Conservation (phyloP, 1,284 basidiomycete species). For the Inonotus obliquus region DNA sequence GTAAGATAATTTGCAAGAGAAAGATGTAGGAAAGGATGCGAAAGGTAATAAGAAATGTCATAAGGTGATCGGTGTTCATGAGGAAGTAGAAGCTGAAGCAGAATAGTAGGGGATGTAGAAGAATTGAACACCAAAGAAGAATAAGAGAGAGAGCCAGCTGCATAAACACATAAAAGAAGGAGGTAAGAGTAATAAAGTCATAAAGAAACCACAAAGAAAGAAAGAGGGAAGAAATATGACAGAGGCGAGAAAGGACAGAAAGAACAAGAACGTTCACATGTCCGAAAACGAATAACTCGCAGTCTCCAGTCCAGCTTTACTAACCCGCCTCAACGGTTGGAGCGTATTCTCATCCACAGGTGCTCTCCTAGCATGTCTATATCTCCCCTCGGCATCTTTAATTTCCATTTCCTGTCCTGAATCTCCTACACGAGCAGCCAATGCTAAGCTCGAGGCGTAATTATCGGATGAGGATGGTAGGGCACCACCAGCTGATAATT, state of each 20-base stretch:
- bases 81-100: not conserved
- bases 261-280: not conserved
- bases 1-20: not conserved
- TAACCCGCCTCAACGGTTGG: conserved; percentile 81
- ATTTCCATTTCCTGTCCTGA: conserved; percentile 80
- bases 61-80: not conserved
- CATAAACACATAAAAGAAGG: not conserved
- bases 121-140: not conserved
- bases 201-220: not conserved
- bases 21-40: not conserved
- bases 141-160: not conserved
- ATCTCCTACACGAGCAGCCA: conserved; percentile 39
- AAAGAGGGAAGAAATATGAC: not conserved
- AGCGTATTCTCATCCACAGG: conserved; percentile 83
- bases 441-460: not conserved
- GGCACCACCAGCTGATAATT: conserved; percentile 21
- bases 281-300: conserved; percentile 12
- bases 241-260: not conserved
- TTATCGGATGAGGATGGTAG: not conserved
- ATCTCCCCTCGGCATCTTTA: conserved; percentile 75
- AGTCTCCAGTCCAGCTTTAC: conserved; percentile 86
- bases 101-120: not conserved
- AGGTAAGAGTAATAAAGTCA: not conserved
- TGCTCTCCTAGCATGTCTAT: conserved; percentile 76
- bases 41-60: not conserved